Conservation (phyloP, 495 filamentous ascomycete genomes). For the Aspergillus affinis region DNA sequence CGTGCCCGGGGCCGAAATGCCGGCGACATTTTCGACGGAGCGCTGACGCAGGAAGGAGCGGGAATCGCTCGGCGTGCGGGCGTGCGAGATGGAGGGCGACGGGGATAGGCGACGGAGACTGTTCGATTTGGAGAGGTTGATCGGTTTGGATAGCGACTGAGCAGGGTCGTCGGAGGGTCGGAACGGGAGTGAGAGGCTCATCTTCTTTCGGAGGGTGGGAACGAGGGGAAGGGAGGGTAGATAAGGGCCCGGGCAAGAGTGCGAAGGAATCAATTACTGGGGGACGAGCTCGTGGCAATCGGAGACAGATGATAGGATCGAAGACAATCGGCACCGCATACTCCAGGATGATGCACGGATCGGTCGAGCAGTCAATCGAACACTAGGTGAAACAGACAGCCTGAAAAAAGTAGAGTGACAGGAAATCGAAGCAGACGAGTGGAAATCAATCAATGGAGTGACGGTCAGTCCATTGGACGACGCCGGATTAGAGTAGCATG, state of each 20-base stretch:
- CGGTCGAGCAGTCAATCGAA: not conserved
- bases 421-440: not conserved
- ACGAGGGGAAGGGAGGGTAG: slow-evolving; percentile 8
- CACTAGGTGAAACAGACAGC: not conserved
- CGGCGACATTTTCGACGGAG: slow-evolving; percentile 43
- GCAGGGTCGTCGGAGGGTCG: slow-evolving; percentile 42
- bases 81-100: slow-evolving; percentile 50
- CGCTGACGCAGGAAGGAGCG: slow-evolving; percentile 42
- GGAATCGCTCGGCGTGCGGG: slow-evolving; percentile 53
- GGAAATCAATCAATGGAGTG: not conserved
- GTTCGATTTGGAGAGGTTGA: slow-evolving; percentile 50
- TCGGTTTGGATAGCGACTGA: slow-evolving; percentile 41
- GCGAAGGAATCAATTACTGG: slow-evolving; percentile 1
- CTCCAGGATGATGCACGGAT: not conserved
- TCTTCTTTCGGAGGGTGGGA: slow-evolving; percentile 25
- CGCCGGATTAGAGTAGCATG: not conserved
- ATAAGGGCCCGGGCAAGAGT: slow-evolving; percentile 6
- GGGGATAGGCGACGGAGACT: slow-evolving; percentile 56
- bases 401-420: not conserved
- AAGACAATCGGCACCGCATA: slow-evolving; percentile 1
- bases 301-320: not conserved
- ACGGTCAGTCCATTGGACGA: slow-evolving; percentile 5
- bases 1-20: slow-evolving; percentile 18
- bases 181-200: slow-evolving; percentile 47
- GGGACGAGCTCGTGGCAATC: not conserved